These are phyloP conservation scores for Kwoniella sp. DNA, from an alignment of 768 basidiomycete species.

Conservation along the genomic window DNA sequence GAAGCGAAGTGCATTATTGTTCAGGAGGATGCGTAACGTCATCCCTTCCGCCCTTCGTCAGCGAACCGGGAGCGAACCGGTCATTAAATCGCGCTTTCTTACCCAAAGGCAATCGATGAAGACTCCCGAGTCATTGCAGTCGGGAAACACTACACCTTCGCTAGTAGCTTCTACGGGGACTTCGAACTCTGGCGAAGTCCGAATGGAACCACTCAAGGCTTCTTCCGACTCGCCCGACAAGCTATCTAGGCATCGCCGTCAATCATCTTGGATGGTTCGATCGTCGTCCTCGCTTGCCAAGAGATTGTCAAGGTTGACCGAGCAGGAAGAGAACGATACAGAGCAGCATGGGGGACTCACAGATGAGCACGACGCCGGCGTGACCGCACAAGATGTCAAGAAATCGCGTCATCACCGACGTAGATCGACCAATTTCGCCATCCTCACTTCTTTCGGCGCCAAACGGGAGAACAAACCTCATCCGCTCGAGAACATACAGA, in stretches of 20 bases:
- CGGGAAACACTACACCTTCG: neutral
- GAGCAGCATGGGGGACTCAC: neutral
- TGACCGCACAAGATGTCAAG: neutral
- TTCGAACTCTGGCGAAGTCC: neutral
- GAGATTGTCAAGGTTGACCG: slow-evolving; percentile 14
- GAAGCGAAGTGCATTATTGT: neutral
- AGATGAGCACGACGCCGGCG: neutral
- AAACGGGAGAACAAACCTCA: neutral
- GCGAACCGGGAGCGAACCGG: neutral
- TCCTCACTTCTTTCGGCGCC: neutral
- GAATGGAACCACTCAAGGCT: slow-evolving; percentile 8
- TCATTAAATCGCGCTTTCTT: neutral
- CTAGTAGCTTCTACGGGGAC: neutral
- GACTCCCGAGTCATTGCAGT: neutral
- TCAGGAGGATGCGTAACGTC: slow-evolving; percentile 11
- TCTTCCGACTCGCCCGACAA: neutral
- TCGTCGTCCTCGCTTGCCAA: slow-evolving; percentile 8
- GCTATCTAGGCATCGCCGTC: neutral
- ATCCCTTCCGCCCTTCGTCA: slow-evolving; percentile 1
- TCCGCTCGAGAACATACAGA: neutral
- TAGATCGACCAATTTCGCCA: neutral
- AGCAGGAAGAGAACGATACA: slow-evolving; percentile 9
- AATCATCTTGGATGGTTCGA: slow-evolving; percentile 9
- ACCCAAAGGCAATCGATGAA: neutral
- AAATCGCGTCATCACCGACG: neutral